Base-by-base conservation (phyloP, 1,139 yeast species). In the Pichia sp. region DNA sequence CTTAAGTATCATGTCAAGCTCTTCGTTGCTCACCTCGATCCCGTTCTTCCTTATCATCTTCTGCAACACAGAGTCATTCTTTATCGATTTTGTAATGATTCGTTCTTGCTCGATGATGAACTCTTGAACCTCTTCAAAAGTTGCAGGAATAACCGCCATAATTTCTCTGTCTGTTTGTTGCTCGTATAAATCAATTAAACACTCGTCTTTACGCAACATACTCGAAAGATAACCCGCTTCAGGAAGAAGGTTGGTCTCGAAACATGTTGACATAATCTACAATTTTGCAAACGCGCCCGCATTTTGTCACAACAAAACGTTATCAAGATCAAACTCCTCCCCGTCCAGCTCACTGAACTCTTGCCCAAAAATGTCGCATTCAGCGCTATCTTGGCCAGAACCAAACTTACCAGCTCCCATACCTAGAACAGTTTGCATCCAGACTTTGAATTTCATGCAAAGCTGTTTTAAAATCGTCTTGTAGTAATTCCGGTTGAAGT, bases 81-180 rank as follows among this genome's bases (percentile, higher is more conserved):
- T 49, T 1, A 65, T 36, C 8, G 61, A 60, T 47, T 47, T 48
- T n/a, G 52, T 48, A 18, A 63, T 46, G 7, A 55, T 50, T 13
- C 55, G 52, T 19, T 62, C 55, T 41, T 65, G 65, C 19, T 54
- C 52, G 7, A 55, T 55, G n/a, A 65, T 50, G 45, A 62, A 62
- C 22, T 49, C 47, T 26, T 58, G 58, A 30, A 65, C 53, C 21
- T 56, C 58, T 13, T 61, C 65, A 46, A 57, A 62, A 8, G 60
- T 58, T 2, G 53, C 52, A 9, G 60, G 58, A 12, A 55, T 47
- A n/a, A 28, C 16, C 1, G 26, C 30, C 49, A 48, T 48, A n/a
- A n/a, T 18, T 4, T 34, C 23, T 28, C 12, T 46, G 8, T 21
- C 30, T 26, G 43, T 25, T 26, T 21, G 18, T 22, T 28, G 43